Evolutionary conservation across 2,329 filamentous ascomycete genomes (phyloP), one percentile per base, ranked within the genome.

Genomic region (Fusarium devonianum): DNA sequence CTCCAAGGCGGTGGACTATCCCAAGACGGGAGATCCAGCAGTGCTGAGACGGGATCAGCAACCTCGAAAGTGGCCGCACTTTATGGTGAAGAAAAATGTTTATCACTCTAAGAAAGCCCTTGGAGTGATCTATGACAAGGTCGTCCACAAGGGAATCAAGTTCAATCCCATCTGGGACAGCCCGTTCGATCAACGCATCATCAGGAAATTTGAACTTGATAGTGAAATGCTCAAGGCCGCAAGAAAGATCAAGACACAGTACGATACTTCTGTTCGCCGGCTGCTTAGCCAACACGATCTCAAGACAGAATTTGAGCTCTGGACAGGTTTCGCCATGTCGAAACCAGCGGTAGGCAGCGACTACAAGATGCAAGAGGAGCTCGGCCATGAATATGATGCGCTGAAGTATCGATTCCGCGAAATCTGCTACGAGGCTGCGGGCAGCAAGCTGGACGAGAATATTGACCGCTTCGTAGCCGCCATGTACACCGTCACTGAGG

Each of bases 1-100:
- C 69, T 97, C 94, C 0, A 85, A 86, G 61, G 93, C 94, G 0
- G 94, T 99, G 1, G 94, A 99, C 69, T 99, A 94, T 67, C 86
- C 90, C 33, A 99, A 99, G 74, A 93, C 90, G 1, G 94, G 94
- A 0, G 80, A 87, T 8, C 83, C 89, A 0, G 93, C 92, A 0
- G 73, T 79, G 14, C 88, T 96, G 76, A 75, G 77, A 6, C 72
- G 75, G 28, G 74, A 78, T 0, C 74, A 94, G 4, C 75, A 77
- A n/a, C 85, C 89, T 0, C 75, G 63, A 5, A 73, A 63, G 43
- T 96, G 85, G 82, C 94, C 92, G 1, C 93, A 97, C 69, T 97
- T 93, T 67, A 93, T 95, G 86, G 88, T 92, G 67, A 91, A 86
- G 66, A 67, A 56, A 17, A 78, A 74, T 11, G 76, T 76, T 0